Evolutionary conservation across 2,329 filamentous ascomycete species (phyloP), one percentile per base, ranked within the genome.

Genomic region (Didymella pomorum): DNA sequence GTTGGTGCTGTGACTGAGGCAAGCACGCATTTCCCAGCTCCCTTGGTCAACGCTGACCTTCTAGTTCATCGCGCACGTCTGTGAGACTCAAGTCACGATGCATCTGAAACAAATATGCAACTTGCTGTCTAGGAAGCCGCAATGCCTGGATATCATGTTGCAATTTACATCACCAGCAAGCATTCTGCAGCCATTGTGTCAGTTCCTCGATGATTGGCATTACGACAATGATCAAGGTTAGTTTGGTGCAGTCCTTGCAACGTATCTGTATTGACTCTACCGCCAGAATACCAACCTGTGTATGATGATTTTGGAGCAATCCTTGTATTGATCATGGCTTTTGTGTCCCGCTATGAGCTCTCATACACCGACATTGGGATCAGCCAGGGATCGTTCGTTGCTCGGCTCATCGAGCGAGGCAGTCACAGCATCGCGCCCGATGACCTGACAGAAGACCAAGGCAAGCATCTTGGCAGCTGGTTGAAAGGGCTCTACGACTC

Each of bases 291-390:
- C 67, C 91, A 94, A 71, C 91, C 91, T 0, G 87, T 93, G 0
- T 95, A 95, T 67, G 92, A 95, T 69, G 92, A 96, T 67, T 95
- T 94, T 65, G 90, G 91, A 0, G 87, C 89, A 0, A 87, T 93
- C 16, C 78, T 95, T 8, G 82, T 95, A 1, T 80, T 95, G 2
- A 83, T 93, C 0, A 77, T 93, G 50, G 89, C 89, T 0, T 89
- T 93, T 63, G 84, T 89, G n/a, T 86, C 92, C 71, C 87, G 92
- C 14, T 94, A 93, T 68, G 84, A 86, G 50, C 80, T 95, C 10
- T 84, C 82, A 0, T 79, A 82, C 6, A 77, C 84, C 4, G 89
- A 93, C 33, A 79, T 93, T 28, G 90, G 89, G 2, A 79, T 86
- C 12, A 80, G 84, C 1, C 71, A 82, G 0, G 85, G 88, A 56